Conservation (phyloP, 2,329 filamentous ascomycete genomes). For the Lachnellula arida region DNA sequence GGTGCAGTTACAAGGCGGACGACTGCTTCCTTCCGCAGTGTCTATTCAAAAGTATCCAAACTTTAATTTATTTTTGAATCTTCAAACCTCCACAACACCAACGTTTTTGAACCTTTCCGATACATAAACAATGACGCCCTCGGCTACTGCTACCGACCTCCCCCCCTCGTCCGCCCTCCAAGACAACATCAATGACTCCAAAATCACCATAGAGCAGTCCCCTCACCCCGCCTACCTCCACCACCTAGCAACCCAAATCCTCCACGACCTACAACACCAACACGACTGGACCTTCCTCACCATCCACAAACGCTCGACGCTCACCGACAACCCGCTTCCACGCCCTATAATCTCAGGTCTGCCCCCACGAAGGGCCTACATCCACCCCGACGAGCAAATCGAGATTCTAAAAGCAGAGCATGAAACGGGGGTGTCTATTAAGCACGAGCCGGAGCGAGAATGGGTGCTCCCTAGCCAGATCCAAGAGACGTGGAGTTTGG, state of each 20-base stretch:
- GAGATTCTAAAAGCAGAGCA: constrained; percentile 60
- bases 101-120: neutral
- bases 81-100: neutral
- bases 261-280: constrained; percentile 68
- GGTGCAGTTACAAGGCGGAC: too few relatives aligned
- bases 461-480: constrained; percentile 75
- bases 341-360: constrained; percentile 67
- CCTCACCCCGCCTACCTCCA: constrained; percentile 33
- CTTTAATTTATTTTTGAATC: too few relatives aligned
- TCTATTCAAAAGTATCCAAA: too few relatives aligned
- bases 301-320: constrained; percentile 45
- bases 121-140: constrained; percentile 16
- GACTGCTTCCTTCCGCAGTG: too few relatives aligned
- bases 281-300: constrained; percentile 67
- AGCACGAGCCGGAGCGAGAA: constrained; percentile 56
- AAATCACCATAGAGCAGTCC: constrained; percentile 17
- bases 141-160: constrained; percentile 6
- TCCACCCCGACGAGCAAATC: constrained; percentile 79
- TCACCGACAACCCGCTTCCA: constrained; percentile 39
- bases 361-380: constrained; percentile 67
- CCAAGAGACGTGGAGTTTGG: constrained; percentile 66
- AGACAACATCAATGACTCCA: constrained; percentile 23
- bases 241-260: constrained; percentile 54
- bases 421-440: constrained; percentile 40
- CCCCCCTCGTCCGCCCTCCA: constrained; percentile 21